These are phyloP conservation scores for Microascus cirrosus DNA, from an alignment of 2,329 filamentous ascomycete genomes.

Conservation along the genomic window DNA sequence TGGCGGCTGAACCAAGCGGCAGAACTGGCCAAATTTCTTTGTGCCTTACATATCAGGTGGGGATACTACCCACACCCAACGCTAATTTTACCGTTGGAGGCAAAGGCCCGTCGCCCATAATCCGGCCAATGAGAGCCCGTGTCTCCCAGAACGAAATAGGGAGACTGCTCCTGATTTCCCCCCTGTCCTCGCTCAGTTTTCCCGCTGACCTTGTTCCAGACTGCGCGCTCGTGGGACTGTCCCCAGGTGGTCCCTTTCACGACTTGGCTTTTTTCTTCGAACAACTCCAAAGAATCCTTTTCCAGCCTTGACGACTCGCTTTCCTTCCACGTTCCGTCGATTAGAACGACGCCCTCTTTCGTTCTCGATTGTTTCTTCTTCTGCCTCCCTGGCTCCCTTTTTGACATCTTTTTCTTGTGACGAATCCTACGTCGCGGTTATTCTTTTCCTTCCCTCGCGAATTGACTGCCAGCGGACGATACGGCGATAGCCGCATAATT, in stretches of 20 bases:
- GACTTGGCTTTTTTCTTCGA: slow-evolving; percentile 1
- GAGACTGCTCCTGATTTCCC: not conserved
- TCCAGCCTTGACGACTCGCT: not conserved
- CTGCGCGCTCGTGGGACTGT: not conserved
- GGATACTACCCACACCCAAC: not conserved
- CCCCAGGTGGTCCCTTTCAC: not conserved
- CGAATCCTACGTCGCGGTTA: not conserved
- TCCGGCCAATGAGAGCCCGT: not conserved
- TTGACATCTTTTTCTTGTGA: not conserved
- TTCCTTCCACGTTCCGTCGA: not conserved
- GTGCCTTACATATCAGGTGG: not conserved
- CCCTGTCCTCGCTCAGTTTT: not conserved
- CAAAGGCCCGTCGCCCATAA: not conserved
- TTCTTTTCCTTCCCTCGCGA: not conserved
- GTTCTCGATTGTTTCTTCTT: not conserved
- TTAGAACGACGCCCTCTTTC: not conserved
- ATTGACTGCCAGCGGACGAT: not conserved
- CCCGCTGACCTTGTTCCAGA: not conserved
- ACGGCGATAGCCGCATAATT: not conserved
- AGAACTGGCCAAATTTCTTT: too few relatives aligned
- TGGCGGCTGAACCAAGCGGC: not conserved
- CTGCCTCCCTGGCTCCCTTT: not conserved
- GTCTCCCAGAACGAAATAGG: not conserved
- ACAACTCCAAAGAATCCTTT: not conserved
- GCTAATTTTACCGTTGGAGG: not conserved